Conservation (phyloP, 495 filamentous ascomycete species). For the Glonium stellatum region DNA sequence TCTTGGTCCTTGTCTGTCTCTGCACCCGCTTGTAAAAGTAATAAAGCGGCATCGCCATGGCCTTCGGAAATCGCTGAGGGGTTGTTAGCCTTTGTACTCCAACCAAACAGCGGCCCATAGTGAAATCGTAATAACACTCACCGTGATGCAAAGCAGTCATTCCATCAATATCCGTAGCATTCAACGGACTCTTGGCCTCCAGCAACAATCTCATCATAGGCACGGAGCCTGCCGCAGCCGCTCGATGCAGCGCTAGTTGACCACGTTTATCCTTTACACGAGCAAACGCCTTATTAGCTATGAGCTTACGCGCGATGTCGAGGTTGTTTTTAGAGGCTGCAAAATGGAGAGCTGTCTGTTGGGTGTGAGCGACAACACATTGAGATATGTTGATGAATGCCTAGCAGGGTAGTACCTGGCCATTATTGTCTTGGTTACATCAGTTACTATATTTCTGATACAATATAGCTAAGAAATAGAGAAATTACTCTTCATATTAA, state of each 20-base stretch:
- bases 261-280: constrained; percentile 78
- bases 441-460: not conserved
- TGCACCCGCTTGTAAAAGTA: constrained; percentile 75
- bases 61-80: constrained; percentile 64
- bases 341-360: constrained; percentile 83
- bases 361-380: not conserved
- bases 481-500: constrained; percentile 63
- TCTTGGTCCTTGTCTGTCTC: constrained; percentile 72
- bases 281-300: constrained; percentile 69
- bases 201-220: constrained; percentile 79
- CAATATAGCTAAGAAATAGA: not conserved
- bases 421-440: constrained; percentile 31
- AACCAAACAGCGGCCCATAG: not conserved
- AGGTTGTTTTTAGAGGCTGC: constrained; percentile 82
- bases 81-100: not conserved
- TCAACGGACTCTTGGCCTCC: constrained; percentile 66
- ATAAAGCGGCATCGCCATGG: constrained; percentile 80
- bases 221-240: constrained; percentile 79
- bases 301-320: constrained; percentile 67
- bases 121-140: not conserved
- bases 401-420: constrained; percentile 18
- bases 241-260: constrained; percentile 82
- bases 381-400: constrained; percentile 16
- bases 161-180: constrained; percentile 77
- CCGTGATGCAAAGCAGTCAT: constrained; percentile 87